Evolutionary conservation across 768 basidiomycete species (phyloP).

Genomic region (Russula earlei): DNA sequence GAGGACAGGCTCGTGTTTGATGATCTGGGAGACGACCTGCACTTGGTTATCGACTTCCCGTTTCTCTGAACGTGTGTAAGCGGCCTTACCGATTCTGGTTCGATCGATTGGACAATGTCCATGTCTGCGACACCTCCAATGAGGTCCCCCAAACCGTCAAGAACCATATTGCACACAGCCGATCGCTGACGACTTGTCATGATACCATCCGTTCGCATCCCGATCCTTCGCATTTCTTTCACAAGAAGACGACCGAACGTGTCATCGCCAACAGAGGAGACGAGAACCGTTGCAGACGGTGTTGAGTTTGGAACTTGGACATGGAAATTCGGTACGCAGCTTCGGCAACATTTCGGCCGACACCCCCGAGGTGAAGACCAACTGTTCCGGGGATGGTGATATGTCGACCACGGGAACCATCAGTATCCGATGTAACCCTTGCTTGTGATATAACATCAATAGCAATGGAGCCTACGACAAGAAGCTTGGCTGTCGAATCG

Average conservation of each 20-base stretch:
- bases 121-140: slow-evolving; percentile 91
- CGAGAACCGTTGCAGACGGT: slow-evolving; percentile 40
- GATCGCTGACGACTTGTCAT: slow-evolving; percentile 41
- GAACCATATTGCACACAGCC: slow-evolving; percentile 80
- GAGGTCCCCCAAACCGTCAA: slow-evolving; percentile 63
- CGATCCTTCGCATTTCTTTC: slow-evolving; percentile 45
- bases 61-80: neutral
- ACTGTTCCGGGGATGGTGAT: slow-evolving; percentile 80
- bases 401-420: slow-evolving; percentile 34
- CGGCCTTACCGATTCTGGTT: slow-evolving; percentile 35
- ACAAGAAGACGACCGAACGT: slow-evolving; percentile 59
- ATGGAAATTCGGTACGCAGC: slow-evolving; percentile 62
- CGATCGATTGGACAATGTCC: slow-evolving; percentile 50
- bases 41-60: neutral
- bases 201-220: slow-evolving; percentile 79
- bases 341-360: slow-evolving; percentile 92
- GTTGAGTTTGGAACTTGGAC: slow-evolving; percentile 22
- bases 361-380: slow-evolving; percentile 70
- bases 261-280: slow-evolving; percentile 74
- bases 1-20: slow-evolving; percentile 40
- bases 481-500: slow-evolving; percentile 35
- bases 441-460: slow-evolving; percentile 73
- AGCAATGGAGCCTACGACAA: slow-evolving; percentile 81
- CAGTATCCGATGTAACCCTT: slow-evolving; percentile 22
- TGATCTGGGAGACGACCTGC: slow-evolving; percentile 46